phyloP scores from a whole-genome alignment of 2,329 filamentous ascomycete species.

The Epichloe baconii region DNA sequence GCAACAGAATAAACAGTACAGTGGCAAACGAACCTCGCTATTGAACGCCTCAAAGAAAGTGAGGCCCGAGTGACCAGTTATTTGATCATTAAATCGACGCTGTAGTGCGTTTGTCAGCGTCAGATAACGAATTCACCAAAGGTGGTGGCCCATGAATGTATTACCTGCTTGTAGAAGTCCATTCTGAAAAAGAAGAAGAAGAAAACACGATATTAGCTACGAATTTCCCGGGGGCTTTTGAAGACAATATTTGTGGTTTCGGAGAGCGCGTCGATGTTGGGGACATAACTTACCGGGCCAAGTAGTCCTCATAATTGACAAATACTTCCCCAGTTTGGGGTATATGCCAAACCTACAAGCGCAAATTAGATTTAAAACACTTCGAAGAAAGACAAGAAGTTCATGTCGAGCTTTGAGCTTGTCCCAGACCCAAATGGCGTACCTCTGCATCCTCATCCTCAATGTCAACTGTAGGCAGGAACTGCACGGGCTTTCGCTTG shows the following conservation, averaged over 20 bases:
- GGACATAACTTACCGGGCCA: slow-evolving; percentile 51
- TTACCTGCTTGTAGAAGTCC: slow-evolving; percentile 85
- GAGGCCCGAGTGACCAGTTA: slow-evolving; percentile 82
- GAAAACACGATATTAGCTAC: slow-evolving; percentile 7
- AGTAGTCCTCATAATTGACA: slow-evolving; percentile 73
- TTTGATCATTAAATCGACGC: slow-evolving; percentile 88
- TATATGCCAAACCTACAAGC: slow-evolving; percentile 74
- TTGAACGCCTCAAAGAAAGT: slow-evolving; percentile 86
- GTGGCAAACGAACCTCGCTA: slow-evolving; percentile 56
- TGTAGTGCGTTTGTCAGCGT: slow-evolving; percentile 20
- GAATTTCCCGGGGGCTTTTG: neutral
- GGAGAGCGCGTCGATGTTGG: neutral
- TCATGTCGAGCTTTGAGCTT: neutral
- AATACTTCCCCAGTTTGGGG: slow-evolving; percentile 85
- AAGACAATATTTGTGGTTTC: neutral
- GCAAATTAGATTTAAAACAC: neutral
- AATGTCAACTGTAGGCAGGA: slow-evolving; percentile 56
- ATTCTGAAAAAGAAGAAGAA: slow-evolving; percentile 37
- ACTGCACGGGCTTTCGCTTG: slow-evolving; percentile 89
- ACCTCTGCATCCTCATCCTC: slow-evolving; percentile 78
- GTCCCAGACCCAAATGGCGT: slow-evolving; percentile 17
- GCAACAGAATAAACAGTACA: neutral
- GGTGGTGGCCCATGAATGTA: neutral
- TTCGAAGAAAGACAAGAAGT: neutral
- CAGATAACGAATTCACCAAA: neutral